A percentile compares a stretch with the other conserved stretches of the same genome.
Evolutionary conservation across 345 rosid genomes (phyloP).

Genomic region (Salix arbutifolia): DNA sequence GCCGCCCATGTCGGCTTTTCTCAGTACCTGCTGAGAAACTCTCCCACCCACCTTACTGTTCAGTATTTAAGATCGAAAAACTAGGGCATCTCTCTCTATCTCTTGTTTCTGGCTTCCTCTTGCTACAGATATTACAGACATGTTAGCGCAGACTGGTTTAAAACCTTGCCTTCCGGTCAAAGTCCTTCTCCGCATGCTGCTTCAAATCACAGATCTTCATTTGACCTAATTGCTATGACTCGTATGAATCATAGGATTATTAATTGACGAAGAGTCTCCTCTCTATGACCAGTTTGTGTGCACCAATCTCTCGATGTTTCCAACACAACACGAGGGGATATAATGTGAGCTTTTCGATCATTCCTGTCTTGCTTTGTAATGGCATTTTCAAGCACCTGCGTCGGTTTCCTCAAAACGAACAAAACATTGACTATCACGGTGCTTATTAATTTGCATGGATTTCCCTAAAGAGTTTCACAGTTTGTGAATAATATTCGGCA

Average conservation of each 20-base stretch:
- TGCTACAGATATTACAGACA: background rate
- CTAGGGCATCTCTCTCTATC: background rate
- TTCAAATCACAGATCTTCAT: background rate
- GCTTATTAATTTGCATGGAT: background rate
- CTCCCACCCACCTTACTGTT: slow-evolving; percentile 18
- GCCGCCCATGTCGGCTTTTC: slow-evolving; percentile 70
- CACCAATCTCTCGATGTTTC: background rate
- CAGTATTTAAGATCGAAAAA: background rate
- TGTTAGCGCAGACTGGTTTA: background rate
- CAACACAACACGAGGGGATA: slow-evolving; percentile 21
- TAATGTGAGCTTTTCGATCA: background rate
- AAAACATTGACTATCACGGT: background rate
- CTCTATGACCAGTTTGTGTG: background rate
- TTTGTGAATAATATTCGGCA: too few relatives aligned
- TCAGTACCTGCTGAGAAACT: slow-evolving; percentile 5
- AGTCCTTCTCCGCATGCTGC: background rate
- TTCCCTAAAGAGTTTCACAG: too few relatives aligned
- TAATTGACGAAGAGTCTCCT: background rate
- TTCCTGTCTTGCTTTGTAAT: slow-evolving; percentile 20
- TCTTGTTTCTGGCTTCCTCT: background rate
- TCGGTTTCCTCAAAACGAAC: slow-evolving; percentile 10
- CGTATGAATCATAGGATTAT: background rate
- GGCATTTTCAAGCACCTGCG: slow-evolving; percentile 17
- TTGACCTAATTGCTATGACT: background rate
- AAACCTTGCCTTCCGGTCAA: background rate